phyloP scores from a whole-genome alignment of 2,329 filamentous ascomycete genomes.

The Nigrospora sphaerica region DNA sequence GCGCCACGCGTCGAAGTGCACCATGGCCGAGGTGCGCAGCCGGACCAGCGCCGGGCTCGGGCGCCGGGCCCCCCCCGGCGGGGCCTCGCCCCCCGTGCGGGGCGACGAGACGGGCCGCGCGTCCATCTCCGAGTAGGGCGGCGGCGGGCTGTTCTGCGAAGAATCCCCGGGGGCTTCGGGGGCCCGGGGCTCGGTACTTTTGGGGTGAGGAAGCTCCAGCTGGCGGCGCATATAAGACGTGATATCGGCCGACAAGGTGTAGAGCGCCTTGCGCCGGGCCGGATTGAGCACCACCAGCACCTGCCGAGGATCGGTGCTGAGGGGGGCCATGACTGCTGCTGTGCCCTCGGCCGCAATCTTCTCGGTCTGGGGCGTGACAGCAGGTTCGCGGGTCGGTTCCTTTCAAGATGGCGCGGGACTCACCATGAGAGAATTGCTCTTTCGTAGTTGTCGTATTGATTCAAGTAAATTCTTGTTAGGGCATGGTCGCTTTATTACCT shows the following conservation, averaged over 20 bases:
- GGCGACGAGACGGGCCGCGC: constrained; percentile 11
- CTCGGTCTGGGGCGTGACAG: no score
- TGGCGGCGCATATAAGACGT: constrained; percentile 46
- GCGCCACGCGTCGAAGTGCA: constrained; percentile 73
- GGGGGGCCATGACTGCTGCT: constrained; percentile 35
- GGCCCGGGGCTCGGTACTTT: not conserved
- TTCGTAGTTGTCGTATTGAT: no score
- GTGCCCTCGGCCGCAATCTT: no score
- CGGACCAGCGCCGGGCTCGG: constrained; percentile 23
- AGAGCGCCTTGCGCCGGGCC: constrained; percentile 42
- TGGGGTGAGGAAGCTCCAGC: constrained; percentile 29
- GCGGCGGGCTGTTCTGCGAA: constrained; percentile 3
- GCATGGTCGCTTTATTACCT: no score
- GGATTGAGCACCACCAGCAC: constrained; percentile 47
- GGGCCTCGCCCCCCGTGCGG: constrained; percentile 6
- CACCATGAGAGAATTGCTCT: no score
- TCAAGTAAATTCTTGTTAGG: no score
- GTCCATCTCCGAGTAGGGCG: constrained; percentile 11
- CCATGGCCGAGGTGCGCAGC: constrained; percentile 48
- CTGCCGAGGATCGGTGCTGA: constrained; percentile 47
- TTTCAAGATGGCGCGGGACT: no score
- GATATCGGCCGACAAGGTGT: constrained; percentile 43
- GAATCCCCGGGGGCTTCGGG: constrained; percentile 7
- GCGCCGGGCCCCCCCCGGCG: constrained; percentile 4
- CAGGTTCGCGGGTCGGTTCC: no score